These are phyloP conservation scores for Colletotrichum magnum DNA, from an alignment of 2,329 filamentous ascomycete species.

Conservation along the genomic window DNA sequence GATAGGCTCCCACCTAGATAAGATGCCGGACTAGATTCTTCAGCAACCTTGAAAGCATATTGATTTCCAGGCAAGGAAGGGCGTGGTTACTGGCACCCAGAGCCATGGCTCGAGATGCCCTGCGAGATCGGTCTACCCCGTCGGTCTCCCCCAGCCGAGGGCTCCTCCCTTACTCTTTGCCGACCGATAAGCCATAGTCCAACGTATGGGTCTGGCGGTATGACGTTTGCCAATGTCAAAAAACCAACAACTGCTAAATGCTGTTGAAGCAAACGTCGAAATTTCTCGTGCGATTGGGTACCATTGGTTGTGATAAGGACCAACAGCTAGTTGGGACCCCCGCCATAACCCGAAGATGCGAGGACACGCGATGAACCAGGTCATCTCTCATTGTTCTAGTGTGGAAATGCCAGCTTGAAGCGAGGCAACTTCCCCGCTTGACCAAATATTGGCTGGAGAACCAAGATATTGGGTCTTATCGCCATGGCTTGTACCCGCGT, in stretches of 20 bases:
- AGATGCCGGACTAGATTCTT: neutral
- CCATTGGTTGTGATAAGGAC: conserved; percentile 16
- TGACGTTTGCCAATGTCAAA: no score
- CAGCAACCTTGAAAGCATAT: neutral
- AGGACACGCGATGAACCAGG: neutral
- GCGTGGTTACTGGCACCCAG: neutral
- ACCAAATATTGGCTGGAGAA: conserved; percentile 8
- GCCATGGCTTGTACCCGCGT: neutral
- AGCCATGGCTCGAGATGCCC: neutral
- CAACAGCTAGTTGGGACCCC: no score
- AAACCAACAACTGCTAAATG: no score
- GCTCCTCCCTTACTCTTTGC: neutral
- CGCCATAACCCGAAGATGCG: neutral
- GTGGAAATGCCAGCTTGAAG: neutral
- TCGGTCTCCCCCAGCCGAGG: conserved; percentile 5
- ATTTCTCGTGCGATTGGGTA: no score
- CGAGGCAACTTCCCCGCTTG: conserved; percentile 1
- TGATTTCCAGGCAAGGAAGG: neutral
- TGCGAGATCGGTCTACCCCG: conserved; percentile 4
- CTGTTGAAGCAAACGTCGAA: no score
- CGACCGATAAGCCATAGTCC: conserved; percentile 33
- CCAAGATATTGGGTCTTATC: conserved; percentile 8
- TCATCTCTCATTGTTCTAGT: conserved; percentile 4
- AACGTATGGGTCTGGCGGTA: neutral
- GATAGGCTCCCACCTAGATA: conserved; percentile 20